Percentiles rank a stretch among this genome's conserved stretches.
Evolutionary conservation across 495 filamentous ascomycete genomes (phyloP).

Genomic region (Wilcoxina mikolae): DNA sequence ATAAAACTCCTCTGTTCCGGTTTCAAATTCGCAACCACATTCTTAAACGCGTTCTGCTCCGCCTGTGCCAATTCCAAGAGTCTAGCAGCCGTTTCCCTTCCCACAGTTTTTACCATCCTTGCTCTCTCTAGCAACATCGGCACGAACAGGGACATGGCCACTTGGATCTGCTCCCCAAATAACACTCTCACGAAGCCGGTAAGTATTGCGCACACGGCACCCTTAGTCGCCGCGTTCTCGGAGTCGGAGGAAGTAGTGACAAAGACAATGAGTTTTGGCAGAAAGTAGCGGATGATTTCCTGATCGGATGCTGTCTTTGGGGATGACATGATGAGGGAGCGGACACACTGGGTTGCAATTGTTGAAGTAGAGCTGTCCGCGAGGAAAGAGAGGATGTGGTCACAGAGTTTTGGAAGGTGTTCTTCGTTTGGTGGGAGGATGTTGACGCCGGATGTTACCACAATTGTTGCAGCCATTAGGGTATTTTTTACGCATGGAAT

Average conservation of each 20-base stretch:
- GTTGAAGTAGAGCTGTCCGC: conserved; percentile 48
- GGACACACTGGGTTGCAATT: conserved; percentile 73
- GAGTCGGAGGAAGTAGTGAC: conserved; percentile 55
- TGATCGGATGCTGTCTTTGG: conserved; percentile 54
- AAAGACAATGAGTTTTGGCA: conserved; percentile 65
- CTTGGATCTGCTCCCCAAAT: conserved; percentile 37
- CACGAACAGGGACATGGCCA: conserved; percentile 58
- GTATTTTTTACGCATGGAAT: conserved; percentile 86
- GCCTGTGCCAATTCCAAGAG: conserved; percentile 67
- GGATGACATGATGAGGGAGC: conserved; percentile 56
- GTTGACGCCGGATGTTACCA: conserved; percentile 65
- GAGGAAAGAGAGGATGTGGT: conserved; percentile 15
- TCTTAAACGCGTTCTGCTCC: conserved; percentile 58
- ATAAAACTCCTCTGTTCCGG: conserved; percentile 57
- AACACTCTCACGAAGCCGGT: conserved; percentile 49
- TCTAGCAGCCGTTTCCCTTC: conserved; percentile 55
- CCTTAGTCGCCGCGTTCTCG: conserved; percentile 44
- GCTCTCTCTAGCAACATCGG: conserved; percentile 68
- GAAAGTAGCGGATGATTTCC: conserved; percentile 53
- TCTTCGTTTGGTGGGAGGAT: conserved; percentile 53
- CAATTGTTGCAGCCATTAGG: conserved; percentile 70
- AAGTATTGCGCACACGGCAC: conserved; percentile 37
- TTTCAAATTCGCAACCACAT: conserved; percentile 56
- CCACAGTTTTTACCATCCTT: conserved; percentile 32
- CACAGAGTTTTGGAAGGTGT: conserved; percentile 20